Base-by-base conservation (phyloP, 2,329 filamentous ascomycete genomes). In the Nannizziopsis arthrosporioides region DNA sequence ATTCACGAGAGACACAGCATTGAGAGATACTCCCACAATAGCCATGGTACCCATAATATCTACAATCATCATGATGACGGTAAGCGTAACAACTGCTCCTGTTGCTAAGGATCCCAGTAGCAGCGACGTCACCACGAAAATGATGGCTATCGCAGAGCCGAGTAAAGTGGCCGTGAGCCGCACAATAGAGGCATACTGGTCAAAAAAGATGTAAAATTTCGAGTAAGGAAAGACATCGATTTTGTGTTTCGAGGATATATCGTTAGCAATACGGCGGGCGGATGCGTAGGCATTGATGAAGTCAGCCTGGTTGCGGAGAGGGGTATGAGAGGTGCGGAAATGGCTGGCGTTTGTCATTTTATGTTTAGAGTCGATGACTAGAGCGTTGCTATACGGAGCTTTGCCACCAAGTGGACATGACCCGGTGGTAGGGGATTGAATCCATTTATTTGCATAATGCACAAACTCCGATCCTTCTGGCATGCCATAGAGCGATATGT, bases 171-270 rank as follows among this genome's bases (percentile, higher is more conserved):
- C 82, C 0, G 90, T 89, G 3, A 96, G 74, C 9, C 76, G 74
- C 15, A 94, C 80, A 52, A 98, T 96, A 50, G 78, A 78, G 5
- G 86, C 77, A 61, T 98, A 98, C 63, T 96, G 92, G 63, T 98
- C 92, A 63, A 98, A 98, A 76, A 96, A 98, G 63, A 98, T 89
- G 71, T 98, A 98, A 65, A 94, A 94, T 52, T 95, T 82, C 57
- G 86, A 93, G 70, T 98, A 98, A 0, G 92, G 87, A 74, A 98
- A 98, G 2, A 98, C 82, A 18, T 92, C 81, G 17, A 85, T 79
- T 4, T 81, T 77, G 3, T 88, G 89, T 44, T 76, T 73, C 46
- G 76, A 67, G 11, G 76, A 82, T 44, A 98, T 81, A 22, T 84
- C 82, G 10, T 80, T 70, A 0, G 90, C 81, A 53, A 98, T 94